Evolutionary conservation across 208 protist genomes (phyloP), one percentile per base, ranked within the genome.

Genomic region (Trypanosoma platydactyli): DNA sequence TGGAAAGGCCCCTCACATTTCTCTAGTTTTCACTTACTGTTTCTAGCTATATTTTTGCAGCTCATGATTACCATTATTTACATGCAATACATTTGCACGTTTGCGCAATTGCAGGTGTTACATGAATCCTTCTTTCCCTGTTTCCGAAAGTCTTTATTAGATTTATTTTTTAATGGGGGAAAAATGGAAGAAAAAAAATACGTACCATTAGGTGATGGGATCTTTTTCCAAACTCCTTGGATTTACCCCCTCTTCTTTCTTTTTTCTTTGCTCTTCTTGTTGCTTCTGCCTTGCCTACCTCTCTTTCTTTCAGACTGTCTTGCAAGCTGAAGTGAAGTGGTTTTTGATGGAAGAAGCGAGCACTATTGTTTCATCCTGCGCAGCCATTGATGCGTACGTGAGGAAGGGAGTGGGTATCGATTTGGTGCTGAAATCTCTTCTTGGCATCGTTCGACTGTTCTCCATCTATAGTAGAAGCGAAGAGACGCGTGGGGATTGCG

Each of bases 351-450:
- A 60, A 48, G 55, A 7, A 50, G 50, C 20, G 42, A 40, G 41
- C 29, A 27, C 13, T 25, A 18, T 54, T 72, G 66, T 75, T 54
- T 64, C 85, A 4, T 64, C 87, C 27, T 60, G 89, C 55, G 76
- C 71, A 25, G 68, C 84, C 16, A 55, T 92, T 64, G 76, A 68
- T 52, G 76, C 73, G 33, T 92, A 89, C 57, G 71, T 89, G 44
- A 80, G 75, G 55, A 92, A 90, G 58, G 86, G 86, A 18, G 83
- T 92, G 16, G 88, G 91, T 30, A 60, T 92, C 16, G 91, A 96
- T 68, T 88, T 96, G 79, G 38, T 79, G 42, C 64, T 94, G 45
- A 96, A 96, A 75, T 56, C 84, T 13, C 54, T 88, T 18, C 71
- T 92, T 11, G 85, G 82, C 42, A 50, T 92, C 5, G 41, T 78